A percentile compares a stretch with the other conserved stretches of the same genome.
Conservation (phyloP, 2,329 filamentous ascomycete genomes). For the Pestalotiopsis sp. region DNA sequence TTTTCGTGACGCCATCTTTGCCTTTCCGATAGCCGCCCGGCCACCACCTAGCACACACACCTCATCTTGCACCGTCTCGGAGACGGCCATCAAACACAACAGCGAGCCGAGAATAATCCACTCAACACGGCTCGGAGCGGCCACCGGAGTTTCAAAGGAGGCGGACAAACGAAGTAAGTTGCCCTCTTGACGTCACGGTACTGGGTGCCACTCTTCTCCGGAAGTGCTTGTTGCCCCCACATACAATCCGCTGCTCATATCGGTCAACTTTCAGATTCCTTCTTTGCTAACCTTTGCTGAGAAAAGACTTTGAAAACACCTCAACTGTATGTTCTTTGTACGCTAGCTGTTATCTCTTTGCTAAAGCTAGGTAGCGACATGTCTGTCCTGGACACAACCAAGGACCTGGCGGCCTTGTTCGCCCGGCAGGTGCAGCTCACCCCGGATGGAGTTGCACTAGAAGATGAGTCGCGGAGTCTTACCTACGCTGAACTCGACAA, state of each 20-base stretch:
- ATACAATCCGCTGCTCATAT: not conserved
- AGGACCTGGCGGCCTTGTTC: slow-evolving; percentile 76
- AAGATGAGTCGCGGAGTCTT: slow-evolving; percentile 68
- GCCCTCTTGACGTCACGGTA: slow-evolving; percentile 3
- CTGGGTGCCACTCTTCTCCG: not conserved
- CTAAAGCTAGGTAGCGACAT: slow-evolving; percentile 41
- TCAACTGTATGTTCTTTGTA: too few species aligned
- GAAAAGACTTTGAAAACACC: too few species aligned
- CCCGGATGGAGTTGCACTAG: slow-evolving; percentile 70
- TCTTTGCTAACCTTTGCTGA: not conserved
- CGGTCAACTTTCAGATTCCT: not conserved
- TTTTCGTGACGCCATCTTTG: not conserved
- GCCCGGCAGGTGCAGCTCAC: slow-evolving; percentile 68
- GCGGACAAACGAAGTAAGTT: not conserved
- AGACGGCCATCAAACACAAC: not conserved
- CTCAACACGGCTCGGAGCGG: not conserved
- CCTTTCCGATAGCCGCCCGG: slow-evolving; percentile 6
- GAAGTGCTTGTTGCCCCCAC: not conserved
- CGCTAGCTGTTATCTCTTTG: too few species aligned
- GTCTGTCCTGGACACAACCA: slow-evolving; percentile 69
- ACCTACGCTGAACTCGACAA: slow-evolving; percentile 75
- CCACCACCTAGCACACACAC: slow-evolving; percentile 2
- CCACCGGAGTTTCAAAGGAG: not conserved
- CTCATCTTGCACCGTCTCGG: not conserved
- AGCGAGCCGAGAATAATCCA: not conserved